Percentiles rank a stretch among this genome's conserved stretches.
Conservation (phyloP, 768 basidiomycete genomes). For the Pholiota microspora region DNA sequence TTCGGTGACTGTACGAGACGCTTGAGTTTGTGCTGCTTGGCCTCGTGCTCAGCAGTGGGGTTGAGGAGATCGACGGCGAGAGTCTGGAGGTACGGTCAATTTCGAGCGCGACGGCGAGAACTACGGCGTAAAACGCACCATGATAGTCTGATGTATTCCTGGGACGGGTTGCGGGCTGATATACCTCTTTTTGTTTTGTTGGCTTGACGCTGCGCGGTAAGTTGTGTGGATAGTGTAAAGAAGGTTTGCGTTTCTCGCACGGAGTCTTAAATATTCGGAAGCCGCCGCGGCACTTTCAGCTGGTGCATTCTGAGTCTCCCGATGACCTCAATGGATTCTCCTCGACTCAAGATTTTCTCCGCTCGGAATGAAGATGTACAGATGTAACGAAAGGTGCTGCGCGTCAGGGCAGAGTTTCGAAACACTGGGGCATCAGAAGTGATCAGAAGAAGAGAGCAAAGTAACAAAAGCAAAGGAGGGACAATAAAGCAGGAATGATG, state of each 20-base stretch:
- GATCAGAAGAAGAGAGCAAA: constrained; percentile 3
- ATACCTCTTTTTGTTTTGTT: constrained; percentile 32
- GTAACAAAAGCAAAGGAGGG: constrained; percentile 12
- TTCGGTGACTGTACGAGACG: constrained; percentile 97
- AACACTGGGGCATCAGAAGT: constrained; percentile 2
- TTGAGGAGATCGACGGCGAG: constrained; percentile 98
- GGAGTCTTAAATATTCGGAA: constrained; percentile 27
- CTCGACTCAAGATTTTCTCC: background rate
- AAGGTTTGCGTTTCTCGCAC: constrained; percentile 36
- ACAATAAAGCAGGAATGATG: constrained; percentile 6
- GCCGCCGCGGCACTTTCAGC: constrained; percentile 12
- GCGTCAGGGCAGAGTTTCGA: background rate
- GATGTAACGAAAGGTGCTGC: background rate
- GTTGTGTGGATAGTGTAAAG: constrained; percentile 39
- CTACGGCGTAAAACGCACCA: constrained; percentile 25
- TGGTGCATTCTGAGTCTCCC: background rate
- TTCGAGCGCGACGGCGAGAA: background rate
- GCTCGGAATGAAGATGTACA: background rate
- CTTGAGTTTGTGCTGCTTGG: constrained; percentile 97
- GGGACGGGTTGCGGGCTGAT: constrained; percentile 9
- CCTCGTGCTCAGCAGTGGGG: constrained; percentile 85
- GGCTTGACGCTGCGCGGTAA: constrained; percentile 28
- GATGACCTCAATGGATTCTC: background rate
- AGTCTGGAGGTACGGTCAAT: constrained; percentile 42
- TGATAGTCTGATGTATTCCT: constrained; percentile 24